Conservation (phyloP, 129 eudicot species). For the Erigeron canadensis region DNA sequence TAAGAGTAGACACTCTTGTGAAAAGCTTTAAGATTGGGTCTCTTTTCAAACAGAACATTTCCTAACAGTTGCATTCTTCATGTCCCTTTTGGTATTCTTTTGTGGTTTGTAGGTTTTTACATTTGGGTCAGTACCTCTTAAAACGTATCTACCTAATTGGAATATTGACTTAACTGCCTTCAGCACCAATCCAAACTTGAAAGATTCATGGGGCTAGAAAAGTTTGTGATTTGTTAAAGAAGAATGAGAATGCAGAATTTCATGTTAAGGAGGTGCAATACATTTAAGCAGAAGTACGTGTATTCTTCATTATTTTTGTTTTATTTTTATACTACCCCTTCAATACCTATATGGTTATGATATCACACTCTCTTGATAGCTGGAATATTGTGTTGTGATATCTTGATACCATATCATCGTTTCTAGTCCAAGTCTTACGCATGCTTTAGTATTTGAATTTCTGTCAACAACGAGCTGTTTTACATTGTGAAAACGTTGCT, state of each 20-base stretch:
- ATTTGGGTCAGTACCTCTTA: constrained; percentile 96
- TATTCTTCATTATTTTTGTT: background rate
- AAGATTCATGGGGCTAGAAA: constrained; percentile 89
- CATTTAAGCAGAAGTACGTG: constrained; percentile 94
- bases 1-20: too few species aligned
- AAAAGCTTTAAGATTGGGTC: too few species aligned
- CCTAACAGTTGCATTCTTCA: too few species aligned
- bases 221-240: constrained; percentile 83
- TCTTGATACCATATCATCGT: background rate
- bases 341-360: too few species aligned
- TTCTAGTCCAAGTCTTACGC: background rate
- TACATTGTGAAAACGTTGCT: too few species aligned
- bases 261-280: constrained; percentile 95
- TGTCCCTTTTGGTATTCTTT: background rate
- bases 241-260: constrained; percentile 90
- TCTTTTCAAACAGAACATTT: too few species aligned
- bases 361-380: too few species aligned
- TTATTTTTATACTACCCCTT: background rate
- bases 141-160: constrained; percentile 96
- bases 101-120: constrained; percentile 65
- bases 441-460: background rate
- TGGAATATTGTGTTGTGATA: too few species aligned
- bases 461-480: background rate
- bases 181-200: constrained; percentile 57
- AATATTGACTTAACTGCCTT: constrained; percentile 91